Evolutionary conservation across 2,329 filamentous ascomycete genomes (phyloP), one percentile per base, ranked within the genome.

Genomic region (Botrytis porri): DNA sequence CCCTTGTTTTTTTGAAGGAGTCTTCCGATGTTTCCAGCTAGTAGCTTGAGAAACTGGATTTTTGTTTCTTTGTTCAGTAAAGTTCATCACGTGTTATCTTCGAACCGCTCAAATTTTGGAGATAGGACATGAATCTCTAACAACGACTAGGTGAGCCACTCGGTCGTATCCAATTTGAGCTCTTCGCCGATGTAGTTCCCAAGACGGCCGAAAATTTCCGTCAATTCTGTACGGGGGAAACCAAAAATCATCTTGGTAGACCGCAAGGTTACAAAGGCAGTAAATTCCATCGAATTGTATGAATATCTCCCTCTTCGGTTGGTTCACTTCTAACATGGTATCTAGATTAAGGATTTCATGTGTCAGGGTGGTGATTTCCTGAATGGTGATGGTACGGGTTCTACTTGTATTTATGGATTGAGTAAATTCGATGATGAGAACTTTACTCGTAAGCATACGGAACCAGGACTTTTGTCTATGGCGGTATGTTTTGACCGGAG

Each of bases 191-290:
- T 83, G 86, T 92, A 35, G 92, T 94, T 0, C 94, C 95, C 76
- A 91, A 91, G 79, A 98, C 96, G 14, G 93, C 94, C 43, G 96
- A 98, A 83, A 98, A 98, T 85, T 98, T 99, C 82, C 93, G 95
- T 64, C 94, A 97, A 81, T 97, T 97, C 84, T 98, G 95, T 84
- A 98, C 95, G 0, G 96, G 96, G 78, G 95, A 98, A 85, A 90
- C 88, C 77, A 97, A 94, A 84, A 93, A 93, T 80, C 83, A 88
- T 69, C 87, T 89, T 16, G 93, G 94, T 48, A 87, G 90, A 75
- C 92, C 95, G 0, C 93, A 97, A 81, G 96, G 96, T 75, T 99
- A 98, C 87, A 98, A 98, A 84, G 93, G 93, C 71, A 92, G 89
- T 85, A 97, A 94, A 82, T 98, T 98, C 80, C 96, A 98, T 83